phyloP scores from a whole-genome alignment of 345 rosid species.

The Eucalyptus victrix region DNA sequence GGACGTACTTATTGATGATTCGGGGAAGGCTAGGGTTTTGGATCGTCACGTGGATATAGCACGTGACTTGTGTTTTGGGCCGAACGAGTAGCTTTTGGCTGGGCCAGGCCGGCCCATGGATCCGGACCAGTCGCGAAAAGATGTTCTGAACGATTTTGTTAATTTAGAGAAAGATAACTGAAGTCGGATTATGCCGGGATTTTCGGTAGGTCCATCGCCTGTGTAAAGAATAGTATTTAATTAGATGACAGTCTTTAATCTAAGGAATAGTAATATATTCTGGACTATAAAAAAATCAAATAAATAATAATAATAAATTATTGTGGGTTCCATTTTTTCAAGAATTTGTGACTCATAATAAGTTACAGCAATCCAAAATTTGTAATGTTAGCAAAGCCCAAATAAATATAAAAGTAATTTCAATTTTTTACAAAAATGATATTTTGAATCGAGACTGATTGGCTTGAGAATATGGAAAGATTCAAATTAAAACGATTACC shows the following conservation, averaged over 20 bases:
- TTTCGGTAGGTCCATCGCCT: not conserved
- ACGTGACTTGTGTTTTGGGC: not conserved
- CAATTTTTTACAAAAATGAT: not conserved
- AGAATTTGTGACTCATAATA: too few relatives aligned
- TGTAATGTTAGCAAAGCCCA: too few relatives aligned
- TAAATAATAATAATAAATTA: too few relatives aligned
- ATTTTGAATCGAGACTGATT: not conserved
- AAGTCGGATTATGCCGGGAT: not conserved
- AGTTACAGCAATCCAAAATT: too few relatives aligned
- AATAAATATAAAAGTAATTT: not conserved
- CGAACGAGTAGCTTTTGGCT: not conserved
- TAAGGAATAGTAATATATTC: too few relatives aligned
- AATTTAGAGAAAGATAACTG: not conserved
- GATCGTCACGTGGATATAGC: not conserved
- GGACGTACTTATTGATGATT: not conserved
- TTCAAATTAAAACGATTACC: not conserved
- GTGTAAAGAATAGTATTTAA: not conserved
- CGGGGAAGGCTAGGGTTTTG: not conserved
- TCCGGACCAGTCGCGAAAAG: not conserved
- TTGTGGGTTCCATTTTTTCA: too few relatives aligned
- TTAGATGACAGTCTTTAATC: too few relatives aligned
- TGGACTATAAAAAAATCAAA: too few relatives aligned
- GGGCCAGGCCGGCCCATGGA: not conserved
- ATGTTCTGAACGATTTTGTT: not conserved
- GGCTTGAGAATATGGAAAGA: not conserved